Base-by-base conservation (phyloP, 2,329 filamentous ascomycete genomes). In the Aureobasidium namibiae region DNA sequence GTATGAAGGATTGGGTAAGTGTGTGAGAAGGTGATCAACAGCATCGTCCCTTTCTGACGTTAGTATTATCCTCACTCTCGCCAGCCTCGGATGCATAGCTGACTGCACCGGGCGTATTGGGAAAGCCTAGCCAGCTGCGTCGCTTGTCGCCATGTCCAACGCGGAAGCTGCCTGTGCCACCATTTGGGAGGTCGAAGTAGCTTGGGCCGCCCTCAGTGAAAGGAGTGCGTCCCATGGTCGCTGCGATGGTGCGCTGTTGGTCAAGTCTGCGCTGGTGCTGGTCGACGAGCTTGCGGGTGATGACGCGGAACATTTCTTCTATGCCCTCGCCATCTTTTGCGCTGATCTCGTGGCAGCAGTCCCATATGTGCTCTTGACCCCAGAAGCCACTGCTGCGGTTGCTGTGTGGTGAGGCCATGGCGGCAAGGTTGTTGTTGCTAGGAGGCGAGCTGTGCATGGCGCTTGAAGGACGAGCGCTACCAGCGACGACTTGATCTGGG, bases 321-420 rank as follows among this genome's bases (percentile, higher is more conserved):
- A 99, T 92, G 18, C 92, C 92, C 77, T 96, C 92, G 60, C 92
- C 92, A 68, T 87, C 91, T 78, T 95, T 92, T 49, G 92, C 92
- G 66, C 87, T 92, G 69, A 99, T 92, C 76, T 99, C 94, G 73
- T 97, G 94, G 72, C 92, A 97, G 63, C 91, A 95, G 68, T 96
- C 92, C 92, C 92, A 97, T 56, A 92, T 91, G 6, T 91, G 85
- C 69, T 96, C 92, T 71, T 94, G 89, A 23, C 87, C 90, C 92
- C 92, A 96, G 74, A 91, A 90, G 1, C 88, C 87, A 38, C 83
- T 88, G 67, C 83, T 88, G 33, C 76, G 71, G 65, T 80, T 76
- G 67, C 76, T 75, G 63, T 76, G 72, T 31, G 76, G 75, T 26
- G 74, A 76, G 14, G 71, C 72, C 68, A 71, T 73, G 76, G 67